These are phyloP conservation scores for Verruconis gallopava DNA, from an alignment of 2,329 filamentous ascomycete species.

Conservation along the genomic window DNA sequence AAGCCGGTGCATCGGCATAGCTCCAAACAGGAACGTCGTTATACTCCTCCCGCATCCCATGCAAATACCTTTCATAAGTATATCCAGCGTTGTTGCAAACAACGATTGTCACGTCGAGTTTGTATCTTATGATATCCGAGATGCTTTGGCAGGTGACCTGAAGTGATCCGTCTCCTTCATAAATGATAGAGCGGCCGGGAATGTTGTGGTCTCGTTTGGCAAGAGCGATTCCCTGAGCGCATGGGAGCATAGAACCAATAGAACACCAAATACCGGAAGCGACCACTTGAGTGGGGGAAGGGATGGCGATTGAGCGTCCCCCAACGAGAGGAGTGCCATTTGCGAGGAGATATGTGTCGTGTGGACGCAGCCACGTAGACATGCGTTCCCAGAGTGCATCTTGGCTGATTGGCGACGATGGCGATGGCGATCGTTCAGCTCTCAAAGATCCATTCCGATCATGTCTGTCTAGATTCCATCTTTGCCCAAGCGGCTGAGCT, in stretches of 20 bases:
- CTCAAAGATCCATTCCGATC: too few relatives aligned
- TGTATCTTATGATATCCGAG: slow-evolving; percentile 43
- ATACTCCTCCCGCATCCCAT: slow-evolving; percentile 29
- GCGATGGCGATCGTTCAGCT: neutral
- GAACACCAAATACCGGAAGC: neutral
- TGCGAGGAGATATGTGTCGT: neutral
- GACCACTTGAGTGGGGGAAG: neutral
- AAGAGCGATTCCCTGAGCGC: neutral
- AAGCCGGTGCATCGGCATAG: slow-evolving; percentile 27
- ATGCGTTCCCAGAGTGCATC: neutral
- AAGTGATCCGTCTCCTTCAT: slow-evolving; percentile 52
- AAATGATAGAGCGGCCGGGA: slow-evolving; percentile 35
- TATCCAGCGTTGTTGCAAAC: slow-evolving; percentile 36
- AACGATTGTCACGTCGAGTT: slow-evolving; percentile 26
- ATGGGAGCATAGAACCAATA: neutral
- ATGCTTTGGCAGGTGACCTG: slow-evolving; percentile 55
- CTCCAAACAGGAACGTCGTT: slow-evolving; percentile 28
- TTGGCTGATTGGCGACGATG: neutral
- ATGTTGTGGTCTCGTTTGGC: neutral
- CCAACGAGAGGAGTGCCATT: neutral
- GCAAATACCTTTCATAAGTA: slow-evolving; percentile 34
- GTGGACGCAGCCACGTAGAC: neutral
- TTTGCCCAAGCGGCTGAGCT: neutral
- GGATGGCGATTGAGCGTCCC: neutral
- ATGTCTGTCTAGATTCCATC: too few relatives aligned